Evolutionary conservation across 2,329 filamentous ascomycete genomes (phyloP), one percentile per base, ranked within the genome.

Genomic region (Cladophialophora bantiana): DNA sequence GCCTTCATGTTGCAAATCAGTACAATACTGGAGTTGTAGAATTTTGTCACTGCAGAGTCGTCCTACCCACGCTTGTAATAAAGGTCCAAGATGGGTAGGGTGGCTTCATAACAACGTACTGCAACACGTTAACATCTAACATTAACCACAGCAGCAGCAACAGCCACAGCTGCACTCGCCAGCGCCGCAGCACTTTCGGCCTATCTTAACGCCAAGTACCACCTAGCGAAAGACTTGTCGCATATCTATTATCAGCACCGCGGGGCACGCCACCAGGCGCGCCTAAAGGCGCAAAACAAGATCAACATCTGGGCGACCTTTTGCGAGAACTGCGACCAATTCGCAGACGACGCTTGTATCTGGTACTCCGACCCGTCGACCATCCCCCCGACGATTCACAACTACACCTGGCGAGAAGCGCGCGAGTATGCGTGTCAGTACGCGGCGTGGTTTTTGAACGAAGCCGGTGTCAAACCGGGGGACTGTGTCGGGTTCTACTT

Each of bases 401-500:
- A 7, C 18, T 26, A 26, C 45, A 50, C 45, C 18, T 50, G 45
- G 45, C 45, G 45, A 6, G 45, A 50, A 9, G 45, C 45, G 1
- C 45, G 45, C 45, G 45, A 50, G 7, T 26, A 50, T 50, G 45
- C 45, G 7, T 50, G 45, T 18, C 53, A n/a, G 3, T 90, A 85
- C 70, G 88, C 83, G 0, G 82, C 87, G 65, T 89, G 86, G 78
- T 88, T 89, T 71, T 80, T 86, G 2, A 18, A 20, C 26, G 76
- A 82, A 1, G 78, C 85, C 32, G 88, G 86, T 2, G 84, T 91
- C 15, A 78, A 82, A 72, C 83, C 84, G 0, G 83, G 84, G 4
- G 83, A 90, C 36, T 79, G 90, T 1, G 88, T 91, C 0, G 86
- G 84, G 3, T 81, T 91, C 64, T 90, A 89, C 76, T 85, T 91